Percentiles rank a stretch among this genome's conserved stretches.
These are phyloP conservation scores for Picochlorum sp. DNA, from an alignment of 139 green algal genomes.

Conservation along the genomic window DNA sequence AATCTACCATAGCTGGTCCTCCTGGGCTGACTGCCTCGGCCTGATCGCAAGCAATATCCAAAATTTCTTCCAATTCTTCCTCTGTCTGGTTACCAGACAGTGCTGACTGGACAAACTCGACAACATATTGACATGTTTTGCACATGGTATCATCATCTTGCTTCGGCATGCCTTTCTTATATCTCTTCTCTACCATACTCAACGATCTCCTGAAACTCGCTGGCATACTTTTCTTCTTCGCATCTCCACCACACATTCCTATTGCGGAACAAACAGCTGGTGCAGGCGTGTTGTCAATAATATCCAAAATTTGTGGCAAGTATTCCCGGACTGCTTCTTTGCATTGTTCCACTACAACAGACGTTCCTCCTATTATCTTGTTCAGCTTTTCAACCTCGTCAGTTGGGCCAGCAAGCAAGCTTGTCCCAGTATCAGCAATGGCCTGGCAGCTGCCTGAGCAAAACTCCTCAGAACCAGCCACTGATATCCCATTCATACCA, in stretches of 20 bases:
- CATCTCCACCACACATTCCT: constrained; percentile 20
- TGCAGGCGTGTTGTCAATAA: constrained; percentile 48
- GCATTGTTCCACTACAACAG: constrained; percentile 63
- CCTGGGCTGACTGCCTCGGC: constrained; percentile 46
- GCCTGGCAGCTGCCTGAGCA: constrained; percentile 68
- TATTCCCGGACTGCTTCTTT: constrained; percentile 60
- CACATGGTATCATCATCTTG: constrained; percentile 34
- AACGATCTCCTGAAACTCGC: constrained; percentile 1
- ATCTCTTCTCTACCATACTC: not conserved
- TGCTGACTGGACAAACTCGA: constrained; percentile 65
- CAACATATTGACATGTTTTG: constrained; percentile 72
- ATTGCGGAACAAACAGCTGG: constrained; percentile 39
- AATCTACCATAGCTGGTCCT: constrained; percentile 73
- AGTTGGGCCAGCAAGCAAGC: constrained; percentile 64
- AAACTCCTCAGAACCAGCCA: constrained; percentile 26
- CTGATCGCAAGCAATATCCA: constrained; percentile 52
- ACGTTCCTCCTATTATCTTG: constrained; percentile 45
- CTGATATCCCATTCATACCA: constrained; percentile 59
- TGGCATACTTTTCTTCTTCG: not conserved
- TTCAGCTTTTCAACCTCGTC: constrained; percentile 75
- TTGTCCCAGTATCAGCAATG: constrained; percentile 91
- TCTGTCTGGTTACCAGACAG: constrained; percentile 66
- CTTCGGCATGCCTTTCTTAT: not conserved
- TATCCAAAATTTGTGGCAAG: constrained; percentile 60
- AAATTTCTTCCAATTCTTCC: constrained; percentile 32